These are phyloP conservation scores for Puccinia hordei DNA, from an alignment of 1,284 basidiomycete species.

Conservation along the genomic window DNA sequence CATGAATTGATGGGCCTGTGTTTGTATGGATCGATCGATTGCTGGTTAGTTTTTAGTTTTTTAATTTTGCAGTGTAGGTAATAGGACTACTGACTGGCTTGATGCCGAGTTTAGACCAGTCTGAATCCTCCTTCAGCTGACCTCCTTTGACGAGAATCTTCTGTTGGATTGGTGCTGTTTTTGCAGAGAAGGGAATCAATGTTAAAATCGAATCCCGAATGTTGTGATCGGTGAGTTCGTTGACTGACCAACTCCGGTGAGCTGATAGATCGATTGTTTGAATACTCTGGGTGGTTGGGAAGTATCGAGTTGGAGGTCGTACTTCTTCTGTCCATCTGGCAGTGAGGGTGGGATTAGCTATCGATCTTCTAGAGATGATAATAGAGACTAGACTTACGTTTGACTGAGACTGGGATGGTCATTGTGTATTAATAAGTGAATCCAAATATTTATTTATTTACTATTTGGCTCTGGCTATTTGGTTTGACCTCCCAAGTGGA, in stretches of 20 bases:
- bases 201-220: neutral
- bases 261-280: conserved; percentile 77
- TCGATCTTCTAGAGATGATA: no score
- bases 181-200: conserved; percentile 36
- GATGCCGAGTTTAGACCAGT: conserved; percentile 77
- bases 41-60: neutral
- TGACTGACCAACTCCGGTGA: conserved; percentile 76
- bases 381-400: conserved; percentile 25
- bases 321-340: conserved; percentile 67
- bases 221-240: neutral
- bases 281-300: conserved; percentile 72
- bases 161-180: conserved; percentile 71
- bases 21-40: neutral
- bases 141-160: conserved; percentile 96
- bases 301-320: conserved; percentile 66
- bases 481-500: no score
- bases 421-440: no score
- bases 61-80: neutral
- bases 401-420: conserved; percentile 36
- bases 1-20: conserved; percentile 59
- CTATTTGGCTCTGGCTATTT: no score
- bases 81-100: conserved; percentile 67
- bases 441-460: no score
- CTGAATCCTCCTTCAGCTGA: conserved; percentile 86
- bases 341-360: no score